phyloP scores from a whole-genome alignment of 371 early-diverging fungal genomes.

The Cokeromyces recurvatus region DNA sequence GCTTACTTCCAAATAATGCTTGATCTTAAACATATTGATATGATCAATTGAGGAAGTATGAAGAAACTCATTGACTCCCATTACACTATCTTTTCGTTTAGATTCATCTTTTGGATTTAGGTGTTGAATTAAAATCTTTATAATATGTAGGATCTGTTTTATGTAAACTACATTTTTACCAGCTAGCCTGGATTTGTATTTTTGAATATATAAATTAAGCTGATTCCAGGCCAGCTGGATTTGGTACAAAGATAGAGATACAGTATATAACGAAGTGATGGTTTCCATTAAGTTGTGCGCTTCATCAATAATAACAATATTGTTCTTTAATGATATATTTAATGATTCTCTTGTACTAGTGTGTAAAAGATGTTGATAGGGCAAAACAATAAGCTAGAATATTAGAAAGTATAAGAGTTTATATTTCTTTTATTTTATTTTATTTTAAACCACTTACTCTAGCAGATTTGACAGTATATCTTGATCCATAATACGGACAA shows the following conservation, averaged over 20 bases:
- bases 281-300: slow-evolving; percentile 87
- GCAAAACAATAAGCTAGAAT: slow-evolving; percentile 68
- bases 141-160: slow-evolving; percentile 55
- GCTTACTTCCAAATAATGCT: slow-evolving; percentile 65
- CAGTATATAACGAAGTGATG: slow-evolving; percentile 57
- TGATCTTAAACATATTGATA: slow-evolving; percentile 82
- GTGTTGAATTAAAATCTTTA: slow-evolving; percentile 34
- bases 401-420: background rate
- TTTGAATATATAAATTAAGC: slow-evolving; percentile 62
- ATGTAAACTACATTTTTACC: slow-evolving; percentile 79
- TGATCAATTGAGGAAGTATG: slow-evolving; percentile 70
- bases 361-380: slow-evolving; percentile 83
- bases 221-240: slow-evolving; percentile 49
- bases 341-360: slow-evolving; percentile 70
- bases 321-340: slow-evolving; percentile 67
- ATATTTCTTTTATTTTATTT: too few relatives aligned
- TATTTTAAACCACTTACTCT: slow-evolving; percentile 35
- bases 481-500: slow-evolving; percentile 93
- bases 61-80: slow-evolving; percentile 69
- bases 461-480: slow-evolving; percentile 56
- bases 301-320: slow-evolving; percentile 85
- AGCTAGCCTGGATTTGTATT: slow-evolving; percentile 64
- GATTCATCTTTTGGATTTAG: slow-evolving; percentile 5
- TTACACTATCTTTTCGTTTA: slow-evolving; percentile 26
- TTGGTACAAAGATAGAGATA: slow-evolving; percentile 40